phyloP scores from a whole-genome alignment of 2,329 filamentous ascomycete genomes.

The Mycosphaerelloides madeirae region DNA sequence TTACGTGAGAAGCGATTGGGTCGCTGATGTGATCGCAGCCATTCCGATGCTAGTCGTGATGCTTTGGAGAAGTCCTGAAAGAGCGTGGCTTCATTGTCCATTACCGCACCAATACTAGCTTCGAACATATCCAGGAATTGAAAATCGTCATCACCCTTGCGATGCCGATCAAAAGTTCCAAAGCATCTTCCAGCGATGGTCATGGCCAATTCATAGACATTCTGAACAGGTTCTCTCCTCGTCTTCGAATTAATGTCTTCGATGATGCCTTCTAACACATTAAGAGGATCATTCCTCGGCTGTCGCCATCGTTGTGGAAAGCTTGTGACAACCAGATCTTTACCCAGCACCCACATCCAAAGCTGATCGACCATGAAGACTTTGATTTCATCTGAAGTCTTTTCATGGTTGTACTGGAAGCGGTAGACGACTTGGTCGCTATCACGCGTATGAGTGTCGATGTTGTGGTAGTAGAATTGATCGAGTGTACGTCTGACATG shows the following conservation, averaged over 20 bases:
- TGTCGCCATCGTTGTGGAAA: conserved; percentile 58
- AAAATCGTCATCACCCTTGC: conserved; percentile 55
- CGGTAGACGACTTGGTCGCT: conserved; percentile 61
- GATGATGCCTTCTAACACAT: conserved; percentile 59
- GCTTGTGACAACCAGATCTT: conserved; percentile 56
- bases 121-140: conserved; percentile 67
- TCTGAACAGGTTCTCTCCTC: conserved; percentile 50
- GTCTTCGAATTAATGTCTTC: conserved; percentile 63
- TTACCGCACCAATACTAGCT: conserved; percentile 52
- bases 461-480: conserved; percentile 63
- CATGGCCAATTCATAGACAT: conserved; percentile 59
- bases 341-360: conserved; percentile 60
- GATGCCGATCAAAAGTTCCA: conserved; percentile 50
- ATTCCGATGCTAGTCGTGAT: conserved; percentile 50
- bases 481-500: conserved; percentile 61
- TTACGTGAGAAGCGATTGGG: conserved; percentile 13
- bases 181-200: conserved; percentile 47
- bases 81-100: conserved; percentile 41
- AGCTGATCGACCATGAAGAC: conserved; percentile 53
- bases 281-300: conserved; percentile 58
- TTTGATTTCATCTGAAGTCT: conserved; percentile 15
- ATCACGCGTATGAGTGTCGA: conserved; percentile 57
- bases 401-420: conserved; percentile 36
- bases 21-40: conserved; percentile 18
- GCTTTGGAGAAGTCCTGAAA: conserved; percentile 58